Base-by-base conservation (phyloP, 1,284 basidiomycete species). In the Rhodotorula glutinis region DNA sequence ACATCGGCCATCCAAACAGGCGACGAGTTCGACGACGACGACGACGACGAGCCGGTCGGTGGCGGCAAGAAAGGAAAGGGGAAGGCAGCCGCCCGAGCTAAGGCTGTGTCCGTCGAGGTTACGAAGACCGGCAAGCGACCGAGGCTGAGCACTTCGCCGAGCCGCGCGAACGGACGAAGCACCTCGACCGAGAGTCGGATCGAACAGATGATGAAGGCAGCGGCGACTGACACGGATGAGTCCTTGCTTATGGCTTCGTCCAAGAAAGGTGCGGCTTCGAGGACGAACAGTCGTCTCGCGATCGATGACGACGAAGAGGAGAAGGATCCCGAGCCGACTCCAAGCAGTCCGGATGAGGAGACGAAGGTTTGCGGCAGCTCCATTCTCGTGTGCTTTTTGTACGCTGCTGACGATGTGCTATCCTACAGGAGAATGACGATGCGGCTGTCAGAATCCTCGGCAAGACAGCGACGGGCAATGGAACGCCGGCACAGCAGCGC, bases 401-500 rank as follows among this genome's bases (percentile, higher is more conserved):
- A 38, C 33, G 11, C 33, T 38, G 33, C 5, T 11, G 7, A 11
- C 33, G 11, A 11, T 11, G 33, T 7, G 7, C 33, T 11, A 11
- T 5, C 53, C 5, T 19, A 21, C 53, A 67, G 65, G 65, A 67
- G 53, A 67, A 67, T 49, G 57, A 56, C 8, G 43, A 21, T 4
- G 14, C 43, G 14, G 14, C 14, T 5, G 43, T 16, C 14, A 44
- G 17, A 21, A 16, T 10, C 8, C 17, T 16, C 14, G 21, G 21
- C 17, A 21, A 16, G 17, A 44, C 4, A 21, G 43, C 14, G 17
- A 16, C 9, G 5, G 43, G 19, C 9, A 7, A 9, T 21, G 27
- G 29, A 17, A 9, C 14, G 21, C 10, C 61, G 38, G 14, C 49
- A 40, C 57, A 9, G 38, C 53, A 33, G 4, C 63, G 63, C 1